These are phyloP conservation scores for Leccinum imitatum DNA, from an alignment of 768 basidiomycete genomes.

Conservation along the genomic window DNA sequence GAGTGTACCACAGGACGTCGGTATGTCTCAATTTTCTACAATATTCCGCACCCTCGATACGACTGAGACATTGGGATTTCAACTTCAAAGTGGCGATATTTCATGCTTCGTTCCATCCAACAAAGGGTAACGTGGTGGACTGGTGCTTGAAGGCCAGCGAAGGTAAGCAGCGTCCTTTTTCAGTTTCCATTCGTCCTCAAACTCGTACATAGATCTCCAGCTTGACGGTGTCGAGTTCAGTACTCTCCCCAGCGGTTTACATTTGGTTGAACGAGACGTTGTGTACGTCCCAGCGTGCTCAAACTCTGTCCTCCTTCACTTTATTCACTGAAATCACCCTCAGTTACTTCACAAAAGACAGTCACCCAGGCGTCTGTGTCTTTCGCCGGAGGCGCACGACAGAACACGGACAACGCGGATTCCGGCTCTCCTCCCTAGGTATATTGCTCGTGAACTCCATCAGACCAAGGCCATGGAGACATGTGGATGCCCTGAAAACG, in stretches of 20 bases:
- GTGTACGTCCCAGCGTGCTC: slow-evolving; percentile 50
- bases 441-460: slow-evolving; percentile 65
- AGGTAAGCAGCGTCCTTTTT: slow-evolving; percentile 40
- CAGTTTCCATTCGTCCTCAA: not conserved
- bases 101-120: slow-evolving; percentile 83
- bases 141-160: slow-evolving; percentile 74
- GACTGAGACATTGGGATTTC: not conserved
- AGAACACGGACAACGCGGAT: slow-evolving; percentile 75
- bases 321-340: slow-evolving; percentile 12
- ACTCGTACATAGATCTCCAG: slow-evolving; percentile 48
- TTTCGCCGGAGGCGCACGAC: slow-evolving; percentile 68
- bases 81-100: slow-evolving; percentile 67
- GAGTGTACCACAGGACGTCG: slow-evolving; percentile 53
- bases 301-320: not conserved
- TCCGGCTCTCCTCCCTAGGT: slow-evolving; percentile 76
- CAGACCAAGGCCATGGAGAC: slow-evolving; percentile 74
- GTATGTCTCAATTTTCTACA: slow-evolving; percentile 30
- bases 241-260: slow-evolving; percentile 78
- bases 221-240: slow-evolving; percentile 78
- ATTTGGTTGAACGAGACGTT: slow-evolving; percentile 75
- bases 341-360: slow-evolving; percentile 74
- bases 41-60: not conserved
- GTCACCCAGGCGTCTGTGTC: slow-evolving; percentile 68
- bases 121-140: slow-evolving; percentile 75
- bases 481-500: slow-evolving; percentile 61